Conservation (phyloP, 768 basidiomycete species). For the Stropharia rugosoannulata region DNA sequence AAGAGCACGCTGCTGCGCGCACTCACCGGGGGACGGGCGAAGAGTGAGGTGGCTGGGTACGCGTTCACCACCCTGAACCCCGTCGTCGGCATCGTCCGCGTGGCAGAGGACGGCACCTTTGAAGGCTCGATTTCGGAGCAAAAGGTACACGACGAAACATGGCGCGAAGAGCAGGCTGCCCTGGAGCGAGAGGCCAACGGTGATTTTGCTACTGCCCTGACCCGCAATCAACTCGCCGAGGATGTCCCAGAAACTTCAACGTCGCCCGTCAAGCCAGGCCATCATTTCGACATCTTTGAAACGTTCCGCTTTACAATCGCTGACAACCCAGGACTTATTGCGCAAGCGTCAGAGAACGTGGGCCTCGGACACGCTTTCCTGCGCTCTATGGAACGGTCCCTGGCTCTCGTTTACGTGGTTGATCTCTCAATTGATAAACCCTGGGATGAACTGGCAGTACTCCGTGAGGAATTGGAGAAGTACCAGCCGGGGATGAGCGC, state of each 20-base stretch:
- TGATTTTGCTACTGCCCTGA: slow-evolving; percentile 47
- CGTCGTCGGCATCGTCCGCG: slow-evolving; percentile 85
- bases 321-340: slow-evolving; percentile 94
- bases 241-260: slow-evolving; percentile 18
- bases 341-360: slow-evolving; percentile 80
- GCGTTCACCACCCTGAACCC: slow-evolving; percentile 97
- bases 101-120: slow-evolving; percentile 76
- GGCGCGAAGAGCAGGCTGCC: slow-evolving; percentile 47
- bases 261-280: slow-evolving; percentile 29
- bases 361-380: slow-evolving; percentile 95
- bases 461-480: slow-evolving; percentile 82
- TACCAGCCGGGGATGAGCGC: slow-evolving; percentile 77
- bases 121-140: slow-evolving; percentile 55
- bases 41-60: slow-evolving; percentile 84
- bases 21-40: slow-evolving; percentile 81
- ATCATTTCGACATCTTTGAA: slow-evolving; percentile 65
- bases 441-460: slow-evolving; percentile 70
- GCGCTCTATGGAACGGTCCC: slow-evolving; percentile 88
- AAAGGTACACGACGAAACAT: slow-evolving; percentile 66
- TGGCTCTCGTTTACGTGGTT: slow-evolving; percentile 89
- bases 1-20: slow-evolving; percentile 92
- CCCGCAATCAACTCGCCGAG: slow-evolving; percentile 43
- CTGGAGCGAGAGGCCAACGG: slow-evolving; percentile 49
- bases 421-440: slow-evolving; percentile 78
- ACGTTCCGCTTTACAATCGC: slow-evolving; percentile 90